phyloP scores from a whole-genome alignment of 2,329 filamentous ascomycete species.

The Colletotrichum euphorbiae region DNA sequence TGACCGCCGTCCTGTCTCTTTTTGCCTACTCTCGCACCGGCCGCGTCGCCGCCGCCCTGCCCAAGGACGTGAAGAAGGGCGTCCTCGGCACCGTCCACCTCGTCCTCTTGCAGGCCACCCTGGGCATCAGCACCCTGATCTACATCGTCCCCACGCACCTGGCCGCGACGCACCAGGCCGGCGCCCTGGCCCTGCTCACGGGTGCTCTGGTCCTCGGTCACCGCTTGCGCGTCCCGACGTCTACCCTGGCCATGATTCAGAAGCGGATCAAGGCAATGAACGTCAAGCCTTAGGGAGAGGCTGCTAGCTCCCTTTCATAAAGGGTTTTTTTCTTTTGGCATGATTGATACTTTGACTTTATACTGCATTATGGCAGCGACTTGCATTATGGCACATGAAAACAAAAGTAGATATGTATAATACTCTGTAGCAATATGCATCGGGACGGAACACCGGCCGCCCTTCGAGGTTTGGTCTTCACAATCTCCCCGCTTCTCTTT shows the following conservation, averaged over 20 bases:
- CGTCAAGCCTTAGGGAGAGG: neutral
- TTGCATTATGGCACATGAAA: conserved; percentile 29
- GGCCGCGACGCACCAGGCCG: conserved; percentile 93
- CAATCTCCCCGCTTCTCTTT: conserved; percentile 7
- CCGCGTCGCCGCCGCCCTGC: conserved; percentile 67
- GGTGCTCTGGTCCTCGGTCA: conserved; percentile 84
- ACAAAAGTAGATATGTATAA: conserved; percentile 30
- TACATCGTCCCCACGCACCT: conserved; percentile 93
- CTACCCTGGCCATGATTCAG: conserved; percentile 71
- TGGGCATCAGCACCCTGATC: conserved; percentile 91
- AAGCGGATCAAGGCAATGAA: conserved; percentile 52
- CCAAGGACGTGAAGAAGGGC: conserved; percentile 73
- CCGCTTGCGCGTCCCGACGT: conserved; percentile 78
- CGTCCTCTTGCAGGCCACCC: conserved; percentile 81
- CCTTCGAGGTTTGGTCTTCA: conserved; percentile 18
- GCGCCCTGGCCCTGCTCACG: conserved; percentile 85
- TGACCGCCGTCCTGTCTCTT: conserved; percentile 81
- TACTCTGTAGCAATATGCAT: conserved; percentile 26
- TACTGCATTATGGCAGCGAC: conserved; percentile 30
- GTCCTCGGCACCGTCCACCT: conserved; percentile 86
- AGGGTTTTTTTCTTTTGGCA: neutral
- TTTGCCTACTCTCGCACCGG: conserved; percentile 83
- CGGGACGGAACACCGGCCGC: neutral
- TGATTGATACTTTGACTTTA: neutral
- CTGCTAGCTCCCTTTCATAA: neutral